A percentile compares a stretch with the other conserved stretches of the same genome.
These are phyloP conservation scores for Aspergillus carlsbadensis DNA, from an alignment of 495 filamentous ascomycete genomes.

Conservation along the genomic window DNA sequence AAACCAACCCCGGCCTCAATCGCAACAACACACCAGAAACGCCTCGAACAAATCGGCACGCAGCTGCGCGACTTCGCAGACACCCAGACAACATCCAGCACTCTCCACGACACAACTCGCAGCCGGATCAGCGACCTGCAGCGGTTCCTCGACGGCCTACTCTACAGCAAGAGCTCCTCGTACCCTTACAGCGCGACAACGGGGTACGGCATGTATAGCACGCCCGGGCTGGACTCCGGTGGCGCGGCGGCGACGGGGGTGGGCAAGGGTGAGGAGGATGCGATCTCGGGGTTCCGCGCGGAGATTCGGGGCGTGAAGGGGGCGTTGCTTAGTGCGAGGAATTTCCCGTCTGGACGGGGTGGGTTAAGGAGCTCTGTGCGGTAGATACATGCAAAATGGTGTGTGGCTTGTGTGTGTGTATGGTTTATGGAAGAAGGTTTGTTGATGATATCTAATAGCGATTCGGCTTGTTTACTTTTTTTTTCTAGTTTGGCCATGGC, in stretches of 20 bases:
- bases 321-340: constrained; percentile 76
- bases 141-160: constrained; percentile 52
- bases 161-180: constrained; percentile 36
- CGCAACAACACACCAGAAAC: constrained; percentile 34
- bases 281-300: constrained; percentile 71
- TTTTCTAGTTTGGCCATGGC: too few species aligned
- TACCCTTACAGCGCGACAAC: constrained; percentile 28
- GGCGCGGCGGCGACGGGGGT: constrained; percentile 29
- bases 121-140: constrained; percentile 45
- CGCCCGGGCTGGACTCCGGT: constrained; percentile 26
- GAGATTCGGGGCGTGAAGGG: constrained; percentile 95
- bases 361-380: constrained; percentile 24
- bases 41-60: constrained; percentile 47
- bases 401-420: too few species aligned
- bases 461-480: too few species aligned
- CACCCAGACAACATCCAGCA: constrained; percentile 44
- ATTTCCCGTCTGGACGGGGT: constrained; percentile 53
- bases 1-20: constrained; percentile 21
- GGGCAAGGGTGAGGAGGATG: constrained; percentile 65
- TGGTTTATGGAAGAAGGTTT: too few species aligned
- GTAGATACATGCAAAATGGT: too few species aligned
- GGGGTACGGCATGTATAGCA: constrained; percentile 34
- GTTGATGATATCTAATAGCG: too few species aligned
- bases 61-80: constrained; percentile 54
- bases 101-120: constrained; percentile 45